phyloP scores from a whole-genome alignment of 2,329 filamentous ascomycete genomes.

The Aspergillus aculeatus region DNA sequence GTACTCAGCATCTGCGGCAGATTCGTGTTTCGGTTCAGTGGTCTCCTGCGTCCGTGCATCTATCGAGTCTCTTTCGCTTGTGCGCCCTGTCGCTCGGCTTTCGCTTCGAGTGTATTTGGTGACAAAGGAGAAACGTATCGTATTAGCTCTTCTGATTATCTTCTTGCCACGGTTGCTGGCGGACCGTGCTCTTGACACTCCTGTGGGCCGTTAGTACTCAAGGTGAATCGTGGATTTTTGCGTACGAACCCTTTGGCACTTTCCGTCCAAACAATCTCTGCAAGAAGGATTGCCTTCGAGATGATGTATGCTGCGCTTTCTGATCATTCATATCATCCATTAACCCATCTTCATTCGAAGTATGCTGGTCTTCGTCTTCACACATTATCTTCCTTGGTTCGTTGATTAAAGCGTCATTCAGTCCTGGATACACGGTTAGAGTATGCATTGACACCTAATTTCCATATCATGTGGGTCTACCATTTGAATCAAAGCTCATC shows the following conservation, averaged over 20 bases:
- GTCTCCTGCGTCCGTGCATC: slow-evolving; percentile 3
- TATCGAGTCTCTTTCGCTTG: slow-evolving; percentile 15
- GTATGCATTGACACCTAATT: background rate
- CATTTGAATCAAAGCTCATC: slow-evolving; percentile 17
- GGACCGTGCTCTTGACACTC: slow-evolving; percentile 25
- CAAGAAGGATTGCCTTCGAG: slow-evolving; percentile 24
- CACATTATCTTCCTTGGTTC: slow-evolving; percentile 19
- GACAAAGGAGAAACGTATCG: slow-evolving; percentile 30
- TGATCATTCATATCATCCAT: slow-evolving; percentile 9
- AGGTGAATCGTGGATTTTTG: background rate
- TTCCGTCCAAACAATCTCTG: slow-evolving; percentile 28
- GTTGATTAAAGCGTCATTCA: slow-evolving; percentile 6
- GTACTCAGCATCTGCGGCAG: slow-evolving; percentile 20
- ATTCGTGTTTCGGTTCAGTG: slow-evolving; percentile 9
- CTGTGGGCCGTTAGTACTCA: slow-evolving; percentile 15
- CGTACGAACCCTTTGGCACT: slow-evolving; percentile 24
- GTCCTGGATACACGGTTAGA: slow-evolving; percentile 8
- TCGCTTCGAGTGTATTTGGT: slow-evolving; percentile 21
- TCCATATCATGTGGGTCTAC: slow-evolving; percentile 9
- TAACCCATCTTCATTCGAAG: slow-evolving; percentile 14
- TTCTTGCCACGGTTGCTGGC: slow-evolving; percentile 24
- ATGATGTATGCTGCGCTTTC: slow-evolving; percentile 13
- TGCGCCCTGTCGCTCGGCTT: slow-evolving; percentile 14
- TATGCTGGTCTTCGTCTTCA: slow-evolving; percentile 20
- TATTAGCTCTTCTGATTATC: slow-evolving; percentile 29